These are phyloP conservation scores for Agrocybe chaxingu DNA, from an alignment of 768 basidiomycete genomes.

Conservation along the genomic window DNA sequence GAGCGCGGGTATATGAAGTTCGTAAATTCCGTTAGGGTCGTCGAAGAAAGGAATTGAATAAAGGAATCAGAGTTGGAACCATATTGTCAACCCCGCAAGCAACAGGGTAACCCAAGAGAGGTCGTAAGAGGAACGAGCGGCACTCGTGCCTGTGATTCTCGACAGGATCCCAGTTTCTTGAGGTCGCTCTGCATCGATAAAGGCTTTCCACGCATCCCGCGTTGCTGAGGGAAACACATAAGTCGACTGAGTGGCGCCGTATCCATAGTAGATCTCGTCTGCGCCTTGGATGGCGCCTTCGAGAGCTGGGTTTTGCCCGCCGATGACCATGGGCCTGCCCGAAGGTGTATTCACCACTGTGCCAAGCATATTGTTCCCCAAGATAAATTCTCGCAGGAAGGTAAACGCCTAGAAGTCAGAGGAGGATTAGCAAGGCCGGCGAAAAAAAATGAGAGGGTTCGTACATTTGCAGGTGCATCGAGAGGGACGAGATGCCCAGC, in stretches of 20 bases:
- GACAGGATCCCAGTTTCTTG: not conserved
- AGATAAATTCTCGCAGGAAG: slow-evolving; percentile 63
- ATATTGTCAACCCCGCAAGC: too few species aligned
- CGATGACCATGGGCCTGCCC: slow-evolving; percentile 31
- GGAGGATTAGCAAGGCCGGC: not conserved
- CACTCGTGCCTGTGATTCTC: not conserved
- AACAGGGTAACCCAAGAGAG: too few species aligned
- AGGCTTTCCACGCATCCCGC: slow-evolving; percentile 52
- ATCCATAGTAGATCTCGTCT: slow-evolving; percentile 54
- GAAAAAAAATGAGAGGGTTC: slow-evolving; percentile 7
- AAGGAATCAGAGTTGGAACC: too few species aligned
- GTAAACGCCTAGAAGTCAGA: slow-evolving; percentile 45
- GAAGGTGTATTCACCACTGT: slow-evolving; percentile 36
- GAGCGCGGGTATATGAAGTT: too few species aligned
- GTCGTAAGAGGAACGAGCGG: too few species aligned
- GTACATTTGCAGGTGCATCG: slow-evolving; percentile 33
- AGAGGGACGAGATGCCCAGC: slow-evolving; percentile 41
- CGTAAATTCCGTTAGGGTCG: too few species aligned
- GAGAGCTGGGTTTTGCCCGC: slow-evolving; percentile 48
- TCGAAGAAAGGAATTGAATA: too few species aligned
- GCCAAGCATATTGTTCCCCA: slow-evolving; percentile 60
- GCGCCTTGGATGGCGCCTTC: slow-evolving; percentile 49
- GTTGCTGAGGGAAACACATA: slow-evolving; percentile 55
- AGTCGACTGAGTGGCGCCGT: slow-evolving; percentile 45
- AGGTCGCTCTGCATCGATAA: slow-evolving; percentile 25